Evolutionary conservation across 1,284 basidiomycete genomes (phyloP).

Genomic region (Marasmius tenuissimus): DNA sequence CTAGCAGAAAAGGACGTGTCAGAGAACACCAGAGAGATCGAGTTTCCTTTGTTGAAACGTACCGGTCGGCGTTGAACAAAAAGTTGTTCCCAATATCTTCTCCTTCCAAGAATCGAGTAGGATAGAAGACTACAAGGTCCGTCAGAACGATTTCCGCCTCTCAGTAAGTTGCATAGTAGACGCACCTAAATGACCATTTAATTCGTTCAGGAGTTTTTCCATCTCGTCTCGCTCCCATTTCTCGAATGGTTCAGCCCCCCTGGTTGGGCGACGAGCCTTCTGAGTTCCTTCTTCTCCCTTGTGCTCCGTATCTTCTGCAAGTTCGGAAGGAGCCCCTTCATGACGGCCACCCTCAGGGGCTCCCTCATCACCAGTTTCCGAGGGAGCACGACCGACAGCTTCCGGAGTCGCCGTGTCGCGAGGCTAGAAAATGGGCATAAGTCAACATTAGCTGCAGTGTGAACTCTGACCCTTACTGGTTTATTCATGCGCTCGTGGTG

Average conservation of each 20-base stretch:
- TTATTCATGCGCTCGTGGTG: slow-evolving; percentile 78
- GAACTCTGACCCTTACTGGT: slow-evolving; percentile 42
- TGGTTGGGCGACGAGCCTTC: slow-evolving; percentile 36
- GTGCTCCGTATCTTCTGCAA: slow-evolving; percentile 16
- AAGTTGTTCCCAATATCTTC: slow-evolving; percentile 89
- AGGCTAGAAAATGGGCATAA: slow-evolving; percentile 32
- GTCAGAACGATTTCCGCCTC: background rate
- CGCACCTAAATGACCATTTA: slow-evolving; percentile 85
- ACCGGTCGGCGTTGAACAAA: slow-evolving; percentile 87
- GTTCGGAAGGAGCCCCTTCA: slow-evolving; percentile 25
- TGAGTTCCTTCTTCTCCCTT: slow-evolving; percentile 11
- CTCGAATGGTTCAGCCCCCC: slow-evolving; percentile 70
- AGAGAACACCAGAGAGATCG: background rate
- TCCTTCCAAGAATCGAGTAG: slow-evolving; percentile 82
- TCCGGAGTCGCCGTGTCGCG: slow-evolving; percentile 45
- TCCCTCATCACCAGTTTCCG: slow-evolving; percentile 51
- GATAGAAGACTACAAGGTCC: slow-evolving; percentile 65
- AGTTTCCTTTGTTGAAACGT: slow-evolving; percentile 21
- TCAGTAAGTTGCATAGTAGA: slow-evolving; percentile 1
- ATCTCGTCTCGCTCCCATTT: slow-evolving; percentile 86
- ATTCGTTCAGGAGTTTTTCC: slow-evolving; percentile 75
- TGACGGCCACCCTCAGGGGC: no score
- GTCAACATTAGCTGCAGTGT: background rate
- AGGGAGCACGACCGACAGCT: slow-evolving; percentile 55
- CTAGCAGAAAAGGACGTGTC: slow-evolving; percentile 19